phyloP scores from a whole-genome alignment of 192 early-diverging fungal species.

The Neocallimastix lanati region DNA sequence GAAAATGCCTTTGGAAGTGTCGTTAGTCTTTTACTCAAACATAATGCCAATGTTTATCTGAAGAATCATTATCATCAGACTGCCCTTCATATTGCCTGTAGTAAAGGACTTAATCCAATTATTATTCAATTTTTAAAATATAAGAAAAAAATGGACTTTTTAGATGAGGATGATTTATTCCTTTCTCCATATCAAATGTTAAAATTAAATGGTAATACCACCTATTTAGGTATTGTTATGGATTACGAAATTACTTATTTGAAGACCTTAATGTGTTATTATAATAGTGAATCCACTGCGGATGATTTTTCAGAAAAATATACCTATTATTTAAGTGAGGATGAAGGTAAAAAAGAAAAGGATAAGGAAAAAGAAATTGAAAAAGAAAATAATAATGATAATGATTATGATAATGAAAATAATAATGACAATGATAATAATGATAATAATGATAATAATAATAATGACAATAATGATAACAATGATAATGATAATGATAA shows the following conservation, averaged over 20 bases:
- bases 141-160: not conserved
- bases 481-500: too few species aligned
- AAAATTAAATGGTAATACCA: not conserved
- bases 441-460: too few species aligned
- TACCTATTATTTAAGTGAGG: not conserved
- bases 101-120: not conserved
- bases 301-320: not conserved
- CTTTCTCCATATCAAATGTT: not conserved
- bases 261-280: not conserved
- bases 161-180: not conserved
- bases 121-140: not conserved
- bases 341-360: too few species aligned
- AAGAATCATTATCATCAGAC: not conserved
- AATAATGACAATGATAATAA: too few species aligned
- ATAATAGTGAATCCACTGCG: not conserved
- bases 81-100: not conserved
- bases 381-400: too few species aligned
- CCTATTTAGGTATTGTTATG: not conserved
- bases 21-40: not conserved
- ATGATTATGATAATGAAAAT: too few species aligned
- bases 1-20: not conserved
- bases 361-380: too few species aligned
- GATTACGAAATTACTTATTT: not conserved
- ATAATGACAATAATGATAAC: too few species aligned
- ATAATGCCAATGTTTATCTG: not conserved